Base-by-base conservation (phyloP, 805 yeast genomes). In the Metschnikowia continentalis region DNA sequence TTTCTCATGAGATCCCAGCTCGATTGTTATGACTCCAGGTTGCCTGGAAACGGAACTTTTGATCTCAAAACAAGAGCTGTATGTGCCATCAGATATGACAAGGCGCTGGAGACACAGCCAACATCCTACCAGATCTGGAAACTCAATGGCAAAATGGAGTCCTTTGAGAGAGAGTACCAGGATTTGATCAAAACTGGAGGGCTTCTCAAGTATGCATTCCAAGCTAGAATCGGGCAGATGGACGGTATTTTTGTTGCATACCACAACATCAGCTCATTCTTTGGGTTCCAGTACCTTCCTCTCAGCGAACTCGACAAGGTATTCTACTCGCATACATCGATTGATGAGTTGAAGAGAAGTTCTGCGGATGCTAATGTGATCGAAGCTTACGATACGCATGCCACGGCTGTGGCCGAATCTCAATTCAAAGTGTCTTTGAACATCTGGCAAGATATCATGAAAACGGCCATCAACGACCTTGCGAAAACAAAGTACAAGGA, bases 141-240 rank as follows among this genome's bases (percentile, higher is more conserved):
- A 56, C 68, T 78, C 5, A 66, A 69, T 45, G 98, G 97, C 0
- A 65, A 67, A 36, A 82, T 68, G 62, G 96, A 90, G 65, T 86
- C 95, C n/a, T 88, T 82, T 64, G 90, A 87, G 59, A 74, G 91
- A 17, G 99, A 92, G 62, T 76, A 79, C 64, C 76, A 72, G 54
- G 98, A 92, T 61, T 76, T 92, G 59, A 79, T 84, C 15, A 71
- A 88, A 51, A 80, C 92, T 1, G 76, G 75, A 2, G 85, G 94
- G 0, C 69, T 92, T 68, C 71, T 92, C 58, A 92, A 92, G 68
- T 92, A 92, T 63, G 79, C 88, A 2, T 74, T 92, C 57, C 98
- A 94, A 67, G 98, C 97, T 0, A 76, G 97, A 54, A 87, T 92
- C 39, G 99, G 98, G 2, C 83, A 87, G 60, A 92, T 94, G 98